These are phyloP conservation scores for Candida cerambycidarum DNA, from an alignment of 805 yeast species.

Conservation along the genomic window DNA sequence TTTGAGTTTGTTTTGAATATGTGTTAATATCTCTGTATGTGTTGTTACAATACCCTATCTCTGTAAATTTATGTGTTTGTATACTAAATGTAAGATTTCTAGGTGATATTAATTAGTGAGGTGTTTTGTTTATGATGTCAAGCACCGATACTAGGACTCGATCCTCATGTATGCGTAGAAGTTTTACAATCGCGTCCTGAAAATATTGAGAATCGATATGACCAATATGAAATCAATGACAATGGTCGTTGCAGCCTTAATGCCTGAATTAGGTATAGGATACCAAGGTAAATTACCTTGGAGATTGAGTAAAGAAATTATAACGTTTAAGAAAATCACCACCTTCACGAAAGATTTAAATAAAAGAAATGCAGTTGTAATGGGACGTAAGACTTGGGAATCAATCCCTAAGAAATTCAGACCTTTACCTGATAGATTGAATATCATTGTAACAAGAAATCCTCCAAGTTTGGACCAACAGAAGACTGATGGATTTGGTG, in stretches of 20 bases:
- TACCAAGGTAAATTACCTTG: constrained; percentile 81
- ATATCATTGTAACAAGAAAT: constrained; percentile 72
- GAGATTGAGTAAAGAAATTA: constrained; percentile 81
- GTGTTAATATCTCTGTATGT: constrained; percentile 6
- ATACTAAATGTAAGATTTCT: constrained; percentile 11
- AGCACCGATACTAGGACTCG: no score
- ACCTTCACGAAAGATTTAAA: constrained; percentile 29
- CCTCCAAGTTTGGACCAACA: constrained; percentile 7
- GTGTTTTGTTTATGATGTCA: no score
- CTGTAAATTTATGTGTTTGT: constrained; percentile 12
- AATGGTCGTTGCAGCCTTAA: constrained; percentile 81
- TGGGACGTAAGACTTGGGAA: constrained; percentile 97
- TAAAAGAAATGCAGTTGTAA: constrained; percentile 70
- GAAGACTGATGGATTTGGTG: constrained; percentile 20
- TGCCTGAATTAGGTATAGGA: constrained; percentile 85
- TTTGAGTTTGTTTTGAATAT: not conserved
- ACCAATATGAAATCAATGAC: constrained; percentile 22
- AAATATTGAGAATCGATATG: not conserved
- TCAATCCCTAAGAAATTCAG: constrained; percentile 83
- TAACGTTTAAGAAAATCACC: constrained; percentile 78
- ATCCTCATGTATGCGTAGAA: no score
- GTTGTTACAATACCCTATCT: constrained; percentile 4
- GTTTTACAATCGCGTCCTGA: constrained; percentile 10
- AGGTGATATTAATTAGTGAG: not conserved
- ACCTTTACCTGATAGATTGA: constrained; percentile 74